Conservation (phyloP, 139 green algal species). For the Micromonas pusilla region DNA sequence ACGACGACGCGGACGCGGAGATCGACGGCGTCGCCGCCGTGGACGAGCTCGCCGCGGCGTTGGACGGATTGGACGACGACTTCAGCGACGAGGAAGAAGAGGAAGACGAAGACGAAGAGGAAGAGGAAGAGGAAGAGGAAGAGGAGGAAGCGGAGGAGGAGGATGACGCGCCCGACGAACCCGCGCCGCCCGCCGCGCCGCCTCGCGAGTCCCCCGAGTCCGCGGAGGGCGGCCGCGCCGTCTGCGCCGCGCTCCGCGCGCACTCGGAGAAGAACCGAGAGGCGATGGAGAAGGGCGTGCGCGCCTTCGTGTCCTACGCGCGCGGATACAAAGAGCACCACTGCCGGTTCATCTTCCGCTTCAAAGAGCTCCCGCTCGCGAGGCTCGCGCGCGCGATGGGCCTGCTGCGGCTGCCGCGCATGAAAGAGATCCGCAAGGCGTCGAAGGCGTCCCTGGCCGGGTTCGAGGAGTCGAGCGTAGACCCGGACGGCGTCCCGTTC, state of each 20-base stretch:
- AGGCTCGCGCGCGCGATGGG: conserved; percentile 63
- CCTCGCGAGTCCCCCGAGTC: background rate
- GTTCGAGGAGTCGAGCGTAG: conserved; percentile 47
- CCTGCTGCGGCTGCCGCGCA: conserved; percentile 79
- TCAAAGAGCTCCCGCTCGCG: conserved; percentile 56
- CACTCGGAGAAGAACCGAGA: conserved; percentile 58
- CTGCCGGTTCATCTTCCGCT: conserved; percentile 85
- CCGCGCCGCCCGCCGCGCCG: background rate
- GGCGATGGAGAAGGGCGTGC: conserved; percentile 83
- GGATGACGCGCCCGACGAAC: background rate
- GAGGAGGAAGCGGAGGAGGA: background rate
- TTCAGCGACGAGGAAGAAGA: background rate
- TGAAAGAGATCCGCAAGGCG: conserved; percentile 70
- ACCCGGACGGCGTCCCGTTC: conserved; percentile 62
- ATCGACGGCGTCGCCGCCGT: background rate
- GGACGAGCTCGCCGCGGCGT: background rate
- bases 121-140: background rate
- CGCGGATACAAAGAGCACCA: conserved; percentile 97
- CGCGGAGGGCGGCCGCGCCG: background rate
- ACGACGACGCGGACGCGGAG: conserved; percentile 15
- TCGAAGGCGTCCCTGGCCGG: conserved; percentile 38
- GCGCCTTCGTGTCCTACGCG: conserved; percentile 89
- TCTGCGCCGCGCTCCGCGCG: background rate
- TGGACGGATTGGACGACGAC: background rate
- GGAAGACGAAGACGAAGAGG: background rate